A percentile compares a stretch with the other conserved stretches of the same genome.
phyloP scores from a whole-genome alignment of 1,284 basidiomycete genomes.

The Sanghuangporus weigelae region DNA sequence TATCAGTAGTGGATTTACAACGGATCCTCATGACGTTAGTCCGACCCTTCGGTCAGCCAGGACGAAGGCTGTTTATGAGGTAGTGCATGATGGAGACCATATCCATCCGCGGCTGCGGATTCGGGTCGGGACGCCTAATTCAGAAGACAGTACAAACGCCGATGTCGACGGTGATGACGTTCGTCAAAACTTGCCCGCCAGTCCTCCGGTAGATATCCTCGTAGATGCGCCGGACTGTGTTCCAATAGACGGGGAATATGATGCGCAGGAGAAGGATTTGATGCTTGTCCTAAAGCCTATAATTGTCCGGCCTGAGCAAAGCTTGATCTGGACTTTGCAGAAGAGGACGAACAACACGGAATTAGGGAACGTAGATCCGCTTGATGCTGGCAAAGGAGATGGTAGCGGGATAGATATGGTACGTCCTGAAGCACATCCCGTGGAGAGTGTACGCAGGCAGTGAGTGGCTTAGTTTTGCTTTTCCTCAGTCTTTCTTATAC shows the following conservation, averaged over 20 bases:
- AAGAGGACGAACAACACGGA: neutral
- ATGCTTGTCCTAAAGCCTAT: slow-evolving; percentile 16
- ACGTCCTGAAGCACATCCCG: neutral
- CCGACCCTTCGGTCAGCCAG: neutral
- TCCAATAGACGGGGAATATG: neutral
- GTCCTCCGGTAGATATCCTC: slow-evolving; percentile 5
- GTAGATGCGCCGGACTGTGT: slow-evolving; percentile 4
- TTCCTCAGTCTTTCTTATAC: neutral
- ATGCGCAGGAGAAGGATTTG: slow-evolving; percentile 3
- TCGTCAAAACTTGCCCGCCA: neutral
- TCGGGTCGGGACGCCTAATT: slow-evolving; percentile 28
- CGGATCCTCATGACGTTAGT: neutral
- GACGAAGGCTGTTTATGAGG: slow-evolving; percentile 40
- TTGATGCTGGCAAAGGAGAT: neutral
- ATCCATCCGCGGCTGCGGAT: slow-evolving; percentile 55
- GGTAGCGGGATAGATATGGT: neutral
- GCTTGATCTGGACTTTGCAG: slow-evolving; percentile 20
- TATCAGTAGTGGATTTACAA: neutral
- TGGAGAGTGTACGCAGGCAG: slow-evolving; percentile 13
- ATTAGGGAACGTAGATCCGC: neutral
- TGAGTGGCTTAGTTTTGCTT: neutral
- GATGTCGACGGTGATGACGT: neutral
- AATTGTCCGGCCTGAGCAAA: slow-evolving; percentile 10
- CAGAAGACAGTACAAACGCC: neutral
- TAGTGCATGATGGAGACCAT: slow-evolving; percentile 39